Base-by-base conservation (phyloP, 306 rosid species). In the Quercus agrifolia region DNA sequence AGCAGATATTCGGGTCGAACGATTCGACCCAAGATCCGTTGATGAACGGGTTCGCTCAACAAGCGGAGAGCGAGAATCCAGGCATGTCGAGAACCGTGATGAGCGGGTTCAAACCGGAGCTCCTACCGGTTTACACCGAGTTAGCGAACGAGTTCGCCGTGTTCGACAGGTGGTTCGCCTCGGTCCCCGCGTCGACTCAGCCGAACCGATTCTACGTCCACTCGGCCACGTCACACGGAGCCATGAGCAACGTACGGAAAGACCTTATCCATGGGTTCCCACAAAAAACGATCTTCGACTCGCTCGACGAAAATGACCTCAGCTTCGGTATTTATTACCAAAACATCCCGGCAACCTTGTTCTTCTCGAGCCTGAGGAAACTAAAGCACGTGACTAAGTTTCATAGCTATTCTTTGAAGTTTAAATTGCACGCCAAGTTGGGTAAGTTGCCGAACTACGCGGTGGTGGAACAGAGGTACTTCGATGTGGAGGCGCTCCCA, bases 161-260 rank as follows among this genome's bases (percentile, higher is more conserved):
- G 1, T 89, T 94, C 71, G 97, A 94, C 74, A 83, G 88, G 78
- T 94, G 97, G 99, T 92, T 94, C 80, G 97, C 97, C 1, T 94
- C 97, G 2, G 95, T 94, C 1, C 97, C 97, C 0, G 91, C 93
- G n/a, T 90, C 97, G 52, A 94, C 99, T 78, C 97, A 94, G 62
- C 97, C 97, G 56, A 94, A 94, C 84, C 92, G 99, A 49, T 91
- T 92, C 81, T 94, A 89, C 86, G 89, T 94, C 69, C 97, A 94
- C 86, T 94, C 97, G 7, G 97, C 99, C 2, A 94, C 99, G 15
- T 94, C 99, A 4, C 97, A 92, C 85, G 97, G 99, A 44, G 97
- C 97, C 5, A 87, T 82, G 87, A 92, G 97, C 83, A 92, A 94
- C 80, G 92, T 94, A 41, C 81, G 90, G 2, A 92, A 92, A 70